Evolutionary conservation across 2,329 filamentous ascomycete species (phyloP).

Genomic region (Zasmidium cellare): DNA sequence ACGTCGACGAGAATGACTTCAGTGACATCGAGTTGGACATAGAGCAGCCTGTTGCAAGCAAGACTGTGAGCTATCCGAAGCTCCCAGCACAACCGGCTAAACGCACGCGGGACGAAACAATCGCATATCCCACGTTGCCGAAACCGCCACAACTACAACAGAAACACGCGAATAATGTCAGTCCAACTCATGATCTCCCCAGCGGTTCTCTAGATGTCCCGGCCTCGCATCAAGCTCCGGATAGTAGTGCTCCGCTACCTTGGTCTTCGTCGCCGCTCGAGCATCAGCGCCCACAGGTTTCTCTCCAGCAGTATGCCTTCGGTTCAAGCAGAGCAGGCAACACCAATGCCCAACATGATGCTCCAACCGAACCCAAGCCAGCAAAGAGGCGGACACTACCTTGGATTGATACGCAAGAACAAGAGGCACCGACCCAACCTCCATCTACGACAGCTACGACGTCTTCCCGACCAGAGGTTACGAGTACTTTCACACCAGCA

Average conservation of each 20-base stretch:
- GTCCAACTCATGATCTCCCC: not conserved
- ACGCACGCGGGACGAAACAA: conserved; percentile 23
- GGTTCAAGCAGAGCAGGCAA: conserved; percentile 6
- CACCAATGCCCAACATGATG: not conserved
- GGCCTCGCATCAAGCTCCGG: conserved; percentile 36
- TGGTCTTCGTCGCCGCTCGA: conserved; percentile 62
- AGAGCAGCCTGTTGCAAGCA: conserved; percentile 57
- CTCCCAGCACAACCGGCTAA: conserved; percentile 32
- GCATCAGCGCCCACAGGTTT: conserved; percentile 32
- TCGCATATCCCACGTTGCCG: conserved; percentile 33
- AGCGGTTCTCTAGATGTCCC: conserved; percentile 8
- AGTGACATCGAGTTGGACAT: conserved; percentile 77
- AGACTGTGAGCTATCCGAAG: conserved; percentile 43
- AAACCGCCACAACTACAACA: conserved; percentile 18
- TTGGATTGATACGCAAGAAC: conserved; percentile 41
- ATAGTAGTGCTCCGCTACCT: conserved; percentile 61
- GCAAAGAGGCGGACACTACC: conserved; percentile 68
- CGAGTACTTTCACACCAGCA: conserved; percentile 43
- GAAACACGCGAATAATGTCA: not conserved
- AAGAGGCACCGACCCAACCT: conserved; percentile 17
- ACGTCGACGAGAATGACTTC: conserved; percentile 80
- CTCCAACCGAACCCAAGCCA: conserved; percentile 35
- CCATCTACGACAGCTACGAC: conserved; percentile 7
- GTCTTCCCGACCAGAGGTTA: conserved; percentile 11
- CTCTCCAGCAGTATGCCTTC: conserved; percentile 20